Percentiles rank a stretch among this genome's conserved stretches.
These are phyloP conservation scores for Aegilops sharonensis DNA, from an alignment of 176 grass and related monocot genomes.

Conservation along the genomic window DNA sequence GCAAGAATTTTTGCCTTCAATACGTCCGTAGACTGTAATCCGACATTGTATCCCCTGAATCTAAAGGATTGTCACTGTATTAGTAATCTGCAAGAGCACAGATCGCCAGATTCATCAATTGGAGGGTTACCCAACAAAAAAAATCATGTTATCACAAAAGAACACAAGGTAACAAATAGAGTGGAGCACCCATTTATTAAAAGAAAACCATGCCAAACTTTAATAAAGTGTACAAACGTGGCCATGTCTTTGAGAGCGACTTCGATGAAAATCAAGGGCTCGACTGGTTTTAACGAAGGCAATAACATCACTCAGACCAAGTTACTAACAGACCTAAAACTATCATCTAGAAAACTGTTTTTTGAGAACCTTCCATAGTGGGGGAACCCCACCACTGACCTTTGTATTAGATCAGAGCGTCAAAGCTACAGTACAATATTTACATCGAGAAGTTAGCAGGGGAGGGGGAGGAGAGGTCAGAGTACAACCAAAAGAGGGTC, in stretches of 20 bases:
- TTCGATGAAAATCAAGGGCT: conserved; percentile 95
- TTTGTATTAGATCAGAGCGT: too few species aligned
- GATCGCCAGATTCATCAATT: conserved; percentile 51
- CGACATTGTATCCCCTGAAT: too few species aligned
- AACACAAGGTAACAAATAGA: conserved; percentile 15
- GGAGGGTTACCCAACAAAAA: conserved; percentile 73
- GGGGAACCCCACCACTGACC: too few species aligned
- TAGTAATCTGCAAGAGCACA: too few species aligned
- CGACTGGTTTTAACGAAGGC: conserved; percentile 44
- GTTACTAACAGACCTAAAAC: not conserved
- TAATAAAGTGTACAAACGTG: conserved; percentile 67
- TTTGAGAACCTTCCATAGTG: too few species aligned
- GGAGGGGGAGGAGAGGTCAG: too few species aligned
- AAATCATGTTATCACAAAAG: conserved; percentile 55
- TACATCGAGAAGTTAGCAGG: too few species aligned
- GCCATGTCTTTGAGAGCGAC: conserved; percentile 86
- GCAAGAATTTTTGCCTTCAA: too few species aligned
- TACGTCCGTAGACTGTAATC: too few species aligned
- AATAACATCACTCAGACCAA: not conserved
- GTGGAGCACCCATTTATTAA: conserved; percentile 1
- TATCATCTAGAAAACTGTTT: not conserved
- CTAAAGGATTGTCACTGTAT: too few species aligned
- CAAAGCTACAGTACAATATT: too few species aligned
- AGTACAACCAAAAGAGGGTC: too few species aligned
- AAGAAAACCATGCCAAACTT: conserved; percentile 8